Percentiles rank a stretch among this genome's conserved stretches.
Evolutionary conservation across 129 eudicot genomes (phyloP).

Genomic region (Kitagawia praeruptora): DNA sequence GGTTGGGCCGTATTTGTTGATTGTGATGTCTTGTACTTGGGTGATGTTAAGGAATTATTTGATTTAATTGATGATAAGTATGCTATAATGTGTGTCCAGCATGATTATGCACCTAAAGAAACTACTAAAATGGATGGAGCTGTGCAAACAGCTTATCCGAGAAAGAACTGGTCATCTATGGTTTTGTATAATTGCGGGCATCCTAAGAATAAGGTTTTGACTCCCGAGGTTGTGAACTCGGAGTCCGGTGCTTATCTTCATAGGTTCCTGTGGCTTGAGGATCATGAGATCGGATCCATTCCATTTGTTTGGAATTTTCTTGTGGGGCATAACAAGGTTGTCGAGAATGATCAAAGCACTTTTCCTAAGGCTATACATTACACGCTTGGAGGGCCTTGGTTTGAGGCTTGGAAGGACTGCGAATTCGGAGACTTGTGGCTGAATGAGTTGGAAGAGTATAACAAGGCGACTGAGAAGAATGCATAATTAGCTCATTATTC

Average conservation of each 20-base stretch:
- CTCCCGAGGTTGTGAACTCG: slow-evolving; percentile 63
- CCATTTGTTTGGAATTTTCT: slow-evolving; percentile 89
- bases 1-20: slow-evolving; percentile 66
- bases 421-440: slow-evolving; percentile 87
- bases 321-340: slow-evolving; percentile 78
- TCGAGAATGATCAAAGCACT: slow-evolving; percentile 40
- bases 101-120: slow-evolving; percentile 81
- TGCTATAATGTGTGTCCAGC: slow-evolving; percentile 90
- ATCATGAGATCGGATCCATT: slow-evolving; percentile 70
- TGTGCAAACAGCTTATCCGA: slow-evolving; percentile 75
- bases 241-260: slow-evolving; percentile 74
- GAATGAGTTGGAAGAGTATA: slow-evolving; percentile 59
- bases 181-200: slow-evolving; percentile 90
- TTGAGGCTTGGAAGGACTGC: slow-evolving; percentile 84
- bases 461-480: slow-evolving; percentile 33
- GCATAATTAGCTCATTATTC: slow-evolving; percentile 4
- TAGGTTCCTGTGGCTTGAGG: slow-evolving; percentile 86
- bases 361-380: slow-evolving; percentile 77
- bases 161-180: slow-evolving; percentile 97
- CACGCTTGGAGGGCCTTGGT: slow-evolving; percentile 95
- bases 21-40: slow-evolving; percentile 76
- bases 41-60: slow-evolving; percentile 47
- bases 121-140: slow-evolving; percentile 92
- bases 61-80: slow-evolving; percentile 63
- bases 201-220: slow-evolving; percentile 51